These are phyloP conservation scores for Dentipellis fragilis DNA, from an alignment of 768 basidiomycete genomes.

Conservation along the genomic window DNA sequence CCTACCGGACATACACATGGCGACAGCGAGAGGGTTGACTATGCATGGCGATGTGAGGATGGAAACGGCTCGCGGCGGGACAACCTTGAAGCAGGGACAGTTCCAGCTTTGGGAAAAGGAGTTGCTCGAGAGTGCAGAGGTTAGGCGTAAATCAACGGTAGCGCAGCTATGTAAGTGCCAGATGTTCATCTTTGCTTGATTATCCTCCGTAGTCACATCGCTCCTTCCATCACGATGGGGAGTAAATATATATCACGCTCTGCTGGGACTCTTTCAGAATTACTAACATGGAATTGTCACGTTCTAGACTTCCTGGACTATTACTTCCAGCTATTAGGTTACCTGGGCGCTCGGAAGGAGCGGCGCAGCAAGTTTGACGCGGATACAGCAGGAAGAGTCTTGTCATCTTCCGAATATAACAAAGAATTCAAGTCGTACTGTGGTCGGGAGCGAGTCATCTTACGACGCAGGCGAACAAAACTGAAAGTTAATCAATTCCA, in stretches of 20 bases:
- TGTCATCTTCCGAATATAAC: constrained; percentile 42
- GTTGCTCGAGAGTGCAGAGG: constrained; percentile 74
- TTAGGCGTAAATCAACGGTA: constrained; percentile 91
- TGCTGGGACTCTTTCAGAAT: not conserved
- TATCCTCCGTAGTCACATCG: not conserved
- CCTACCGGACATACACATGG: constrained; percentile 49
- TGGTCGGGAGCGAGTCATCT: constrained; percentile 84
- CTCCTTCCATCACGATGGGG: not conserved
- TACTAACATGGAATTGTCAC: not conserved
- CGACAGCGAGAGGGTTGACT: constrained; percentile 47
- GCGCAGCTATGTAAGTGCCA: constrained; percentile 80
- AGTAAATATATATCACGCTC: not conserved
- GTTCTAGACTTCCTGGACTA: constrained; percentile 88
- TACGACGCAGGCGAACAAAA: constrained; percentile 90
- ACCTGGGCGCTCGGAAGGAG: constrained; percentile 78
- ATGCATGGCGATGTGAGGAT: constrained; percentile 51
- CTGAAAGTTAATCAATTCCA: constrained; percentile 92
- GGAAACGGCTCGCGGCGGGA: constrained; percentile 49
- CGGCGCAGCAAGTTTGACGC: constrained; percentile 74
- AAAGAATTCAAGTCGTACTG: constrained; percentile 90
- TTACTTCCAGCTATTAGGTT: constrained; percentile 92
- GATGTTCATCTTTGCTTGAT: not conserved
- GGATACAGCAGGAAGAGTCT: constrained; percentile 63
- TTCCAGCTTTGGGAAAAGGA: constrained; percentile 80
- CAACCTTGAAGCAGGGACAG: constrained; percentile 43